Evolutionary conservation across 306 rosid species (phyloP).

Genomic region (Citrullus amarus): DNA sequence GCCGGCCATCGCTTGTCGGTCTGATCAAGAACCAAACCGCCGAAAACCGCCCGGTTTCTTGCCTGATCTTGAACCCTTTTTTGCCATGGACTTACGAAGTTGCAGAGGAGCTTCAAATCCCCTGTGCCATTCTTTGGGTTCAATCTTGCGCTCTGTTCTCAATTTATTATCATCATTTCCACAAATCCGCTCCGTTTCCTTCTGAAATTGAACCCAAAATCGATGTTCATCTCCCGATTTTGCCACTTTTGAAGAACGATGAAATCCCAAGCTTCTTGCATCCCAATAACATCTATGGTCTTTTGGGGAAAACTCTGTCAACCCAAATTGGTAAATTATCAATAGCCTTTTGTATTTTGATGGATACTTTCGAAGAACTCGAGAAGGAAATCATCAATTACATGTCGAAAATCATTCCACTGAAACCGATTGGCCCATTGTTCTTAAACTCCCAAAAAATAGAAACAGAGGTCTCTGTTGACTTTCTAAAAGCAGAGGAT

Average conservation of each 20-base stretch:
- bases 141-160: constrained; percentile 49
- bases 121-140: constrained; percentile 49
- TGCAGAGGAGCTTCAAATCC: constrained; percentile 24
- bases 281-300: constrained; percentile 17
- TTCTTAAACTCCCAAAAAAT: constrained; percentile 27
- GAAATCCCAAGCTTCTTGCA: constrained; percentile 55
- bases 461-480: constrained; percentile 16
- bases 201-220: constrained; percentile 25
- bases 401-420: constrained; percentile 18
- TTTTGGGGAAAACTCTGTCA: constrained; percentile 23
- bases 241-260: constrained; percentile 26
- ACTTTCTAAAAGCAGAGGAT: constrained; percentile 36
- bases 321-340: constrained; percentile 33
- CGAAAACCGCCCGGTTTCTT: constrained; percentile 27
- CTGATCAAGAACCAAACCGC: constrained; percentile 26
- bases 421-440: constrained; percentile 41
- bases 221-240: constrained; percentile 29
- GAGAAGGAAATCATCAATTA: constrained; percentile 25
- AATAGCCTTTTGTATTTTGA: constrained; percentile 32
- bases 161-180: constrained; percentile 34
- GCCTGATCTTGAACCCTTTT: constrained; percentile 48
- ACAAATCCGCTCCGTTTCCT: constrained; percentile 41
- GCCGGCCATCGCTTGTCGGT: constrained; percentile 14
- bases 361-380: constrained; percentile 44
- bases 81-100: constrained; percentile 60